Conservation (phyloP, 352 stramenopile species). For the Paralagenidium karlingii region DNA sequence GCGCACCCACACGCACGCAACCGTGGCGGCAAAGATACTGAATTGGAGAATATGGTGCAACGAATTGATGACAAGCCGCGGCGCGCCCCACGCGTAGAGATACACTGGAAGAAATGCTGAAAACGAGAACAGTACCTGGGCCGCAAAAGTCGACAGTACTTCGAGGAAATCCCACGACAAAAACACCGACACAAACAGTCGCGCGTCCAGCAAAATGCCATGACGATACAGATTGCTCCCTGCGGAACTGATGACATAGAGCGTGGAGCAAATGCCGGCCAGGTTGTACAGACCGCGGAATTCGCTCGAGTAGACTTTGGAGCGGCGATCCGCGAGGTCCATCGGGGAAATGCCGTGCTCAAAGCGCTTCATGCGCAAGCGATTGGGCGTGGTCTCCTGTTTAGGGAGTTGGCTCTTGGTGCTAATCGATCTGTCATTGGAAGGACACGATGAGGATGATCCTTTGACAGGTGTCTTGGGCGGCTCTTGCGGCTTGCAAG, state of each 20-base stretch:
- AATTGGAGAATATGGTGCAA: slow-evolving; percentile 60
- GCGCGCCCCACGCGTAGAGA: slow-evolving; percentile 29
- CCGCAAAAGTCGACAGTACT: slow-evolving; percentile 49
- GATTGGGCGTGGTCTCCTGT: too few species aligned
- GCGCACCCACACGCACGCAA: slow-evolving; percentile 46
- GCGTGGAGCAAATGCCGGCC: slow-evolving; percentile 35
- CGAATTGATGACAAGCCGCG: slow-evolving; percentile 41
- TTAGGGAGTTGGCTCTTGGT: too few species aligned
- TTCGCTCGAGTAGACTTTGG: slow-evolving; percentile 58
- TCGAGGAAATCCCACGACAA: slow-evolving; percentile 61
- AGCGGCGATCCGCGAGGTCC: slow-evolving; percentile 49
- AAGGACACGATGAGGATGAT: too few species aligned
- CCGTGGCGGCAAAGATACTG: slow-evolving; percentile 57
- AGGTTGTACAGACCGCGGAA: slow-evolving; percentile 73
- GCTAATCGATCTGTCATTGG: too few species aligned
- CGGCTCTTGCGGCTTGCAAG: too few species aligned
- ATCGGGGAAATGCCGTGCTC: slow-evolving; percentile 38
- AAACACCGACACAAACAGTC: slow-evolving; percentile 52
- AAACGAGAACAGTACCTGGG: slow-evolving; percentile 56
- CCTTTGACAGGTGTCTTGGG: too few species aligned
- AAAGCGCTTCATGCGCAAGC: too few species aligned
- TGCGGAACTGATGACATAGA: slow-evolving; percentile 52
- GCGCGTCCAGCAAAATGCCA: slow-evolving; percentile 33
- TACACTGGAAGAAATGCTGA: slow-evolving; percentile 58
- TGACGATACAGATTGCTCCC: slow-evolving; percentile 31